Base-by-base conservation (phyloP, 2,329 filamentous ascomycete species). In the Fusarium sp. region DNA sequence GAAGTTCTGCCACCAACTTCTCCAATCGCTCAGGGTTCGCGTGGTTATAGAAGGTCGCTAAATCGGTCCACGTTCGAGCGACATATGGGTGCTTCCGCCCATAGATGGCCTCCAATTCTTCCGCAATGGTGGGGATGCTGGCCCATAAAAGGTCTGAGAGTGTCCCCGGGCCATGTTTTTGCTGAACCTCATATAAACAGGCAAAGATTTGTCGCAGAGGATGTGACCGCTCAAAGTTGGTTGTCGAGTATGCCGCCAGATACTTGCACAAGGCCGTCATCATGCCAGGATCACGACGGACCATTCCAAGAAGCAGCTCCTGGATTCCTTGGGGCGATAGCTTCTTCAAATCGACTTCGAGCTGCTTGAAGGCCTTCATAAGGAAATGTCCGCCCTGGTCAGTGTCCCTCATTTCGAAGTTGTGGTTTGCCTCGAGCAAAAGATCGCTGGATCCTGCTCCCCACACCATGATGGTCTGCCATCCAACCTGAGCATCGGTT, bases 201-300 rank as follows among this genome's bases (percentile, higher is more conserved):
- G 79, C 81, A 64, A 86, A 86, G 4, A 85, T 85, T 63, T 83
- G 82, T 9, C 85, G 83, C 20, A 86, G 78, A 2, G 85, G 85
- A 67, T 86, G 84, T 5, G 82, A 79, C 36, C 84, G 81, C 63
- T 86, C 85, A 31, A 85, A 80, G 71, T 86, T 84, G 2, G 84
- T 86, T 7, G 83, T 79, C 52, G 85, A 83, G 66, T 84, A 86
- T 14, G 84, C 84, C 3, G 84, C 83, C 35, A 86, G 73, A 67
- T 86, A 86, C 64, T 86, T 86, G 78, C 82, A 86, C 16, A 86
- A 78, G 1, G 85, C 84, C n/a, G 84, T 84, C 80, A 85, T 84
- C 81, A 86, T 81, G 20, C 84, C 84, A 16, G 83, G 81, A 63
- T 86, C 84, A 35, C 84, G 82, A 59, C 84, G 80, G 7, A 86